Evolutionary conservation across 768 basidiomycete species (phyloP).

Genomic region (Cantharellus anzutake): DNA sequence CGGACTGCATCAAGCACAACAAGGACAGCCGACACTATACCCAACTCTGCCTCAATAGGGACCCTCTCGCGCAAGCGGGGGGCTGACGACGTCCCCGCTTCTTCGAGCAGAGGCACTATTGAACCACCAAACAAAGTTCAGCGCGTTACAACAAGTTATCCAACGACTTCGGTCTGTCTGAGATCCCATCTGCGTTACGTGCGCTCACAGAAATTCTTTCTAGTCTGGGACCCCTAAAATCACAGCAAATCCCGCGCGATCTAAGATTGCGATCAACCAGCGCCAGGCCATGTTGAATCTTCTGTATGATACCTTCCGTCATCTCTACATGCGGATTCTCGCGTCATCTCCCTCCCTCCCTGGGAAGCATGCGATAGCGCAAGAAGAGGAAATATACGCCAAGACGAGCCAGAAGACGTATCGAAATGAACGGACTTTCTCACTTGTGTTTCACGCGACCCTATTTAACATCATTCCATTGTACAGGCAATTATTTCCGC

Average conservation of each 20-base stretch:
- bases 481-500: slow-evolving; percentile 32
- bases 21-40: not conserved
- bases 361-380: slow-evolving; percentile 56
- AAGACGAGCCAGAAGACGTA: slow-evolving; percentile 64
- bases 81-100: not conserved
- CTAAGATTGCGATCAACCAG: slow-evolving; percentile 51
- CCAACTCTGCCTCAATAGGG: not conserved
- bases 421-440: slow-evolving; percentile 37
- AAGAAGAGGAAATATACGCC: slow-evolving; percentile 64
- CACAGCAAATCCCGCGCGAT: slow-evolving; percentile 14
- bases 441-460: slow-evolving; percentile 8
- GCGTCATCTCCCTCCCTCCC: slow-evolving; percentile 40
- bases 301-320: slow-evolving; percentile 50
- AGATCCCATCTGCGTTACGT: not conserved
- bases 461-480: slow-evolving; percentile 3
- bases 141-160: not conserved
- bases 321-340: slow-evolving; percentile 42
- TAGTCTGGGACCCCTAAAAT: slow-evolving; percentile 8
- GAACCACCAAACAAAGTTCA: not conserved
- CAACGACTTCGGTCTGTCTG: not conserved
- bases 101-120: not conserved
- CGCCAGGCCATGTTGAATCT: slow-evolving; percentile 61
- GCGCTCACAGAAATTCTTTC: not conserved
- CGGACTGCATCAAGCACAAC: not conserved
- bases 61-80: not conserved